A percentile compares a stretch with the other conserved stretches of the same genome.
Conservation (phyloP, 139 green algal genomes). For the Nannochloris sp. region DNA sequence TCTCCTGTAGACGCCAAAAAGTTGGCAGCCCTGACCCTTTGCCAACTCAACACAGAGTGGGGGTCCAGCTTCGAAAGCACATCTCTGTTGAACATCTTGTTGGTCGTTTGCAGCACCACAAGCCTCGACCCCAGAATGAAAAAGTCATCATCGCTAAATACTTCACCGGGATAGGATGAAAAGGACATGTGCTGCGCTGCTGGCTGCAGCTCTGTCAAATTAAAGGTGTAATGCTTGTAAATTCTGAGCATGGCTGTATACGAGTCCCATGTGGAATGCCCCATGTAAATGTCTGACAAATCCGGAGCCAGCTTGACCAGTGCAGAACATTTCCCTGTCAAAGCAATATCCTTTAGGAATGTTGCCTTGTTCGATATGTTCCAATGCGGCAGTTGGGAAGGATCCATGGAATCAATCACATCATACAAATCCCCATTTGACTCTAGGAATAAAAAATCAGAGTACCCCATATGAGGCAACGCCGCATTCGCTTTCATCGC, state of each 20-base stretch:
- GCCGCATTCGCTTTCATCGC: background rate
- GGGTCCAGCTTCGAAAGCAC: conserved; percentile 35
- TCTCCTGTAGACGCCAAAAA: conserved; percentile 26
- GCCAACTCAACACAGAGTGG: conserved; percentile 47
- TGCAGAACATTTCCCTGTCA: conserved; percentile 37
- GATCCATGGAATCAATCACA: conserved; percentile 21
- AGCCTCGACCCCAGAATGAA: conserved; percentile 7
- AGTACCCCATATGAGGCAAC: conserved; percentile 20
- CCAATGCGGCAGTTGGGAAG: conserved; percentile 19
- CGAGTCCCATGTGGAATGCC: conserved; percentile 54
- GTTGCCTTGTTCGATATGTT: background rate
- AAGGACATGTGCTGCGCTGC: conserved; percentile 35
- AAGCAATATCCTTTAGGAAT: background rate
- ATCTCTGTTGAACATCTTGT: conserved; percentile 36
- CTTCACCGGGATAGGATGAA: conserved; percentile 49
- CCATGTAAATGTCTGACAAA: conserved; percentile 32
- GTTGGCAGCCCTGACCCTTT: conserved; percentile 56
- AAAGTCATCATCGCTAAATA: conserved; percentile 37
- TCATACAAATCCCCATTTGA: conserved; percentile 49
- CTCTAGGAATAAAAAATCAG: conserved; percentile 53
- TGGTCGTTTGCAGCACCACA: conserved; percentile 16
- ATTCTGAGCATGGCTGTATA: conserved; percentile 43
- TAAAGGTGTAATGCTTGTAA: conserved; percentile 63
- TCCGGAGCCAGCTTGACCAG: conserved; percentile 38
- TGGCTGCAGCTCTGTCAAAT: conserved; percentile 21